Evolutionary conservation across 768 basidiomycete genomes (phyloP).

Genomic region (Leccinum rimulosum): DNA sequence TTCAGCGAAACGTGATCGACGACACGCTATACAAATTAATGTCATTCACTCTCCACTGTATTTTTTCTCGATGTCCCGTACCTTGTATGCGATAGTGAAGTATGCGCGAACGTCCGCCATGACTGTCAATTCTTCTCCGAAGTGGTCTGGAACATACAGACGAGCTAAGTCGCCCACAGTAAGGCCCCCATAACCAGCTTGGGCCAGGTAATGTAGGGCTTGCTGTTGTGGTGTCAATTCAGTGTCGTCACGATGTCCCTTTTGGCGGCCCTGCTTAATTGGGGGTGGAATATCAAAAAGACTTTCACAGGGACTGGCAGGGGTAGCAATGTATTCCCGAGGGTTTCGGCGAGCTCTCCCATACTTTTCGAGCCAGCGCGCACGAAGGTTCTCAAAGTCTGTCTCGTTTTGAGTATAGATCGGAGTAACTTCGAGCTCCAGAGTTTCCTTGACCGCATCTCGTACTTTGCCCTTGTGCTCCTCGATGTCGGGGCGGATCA

Average conservation of each 20-base stretch:
- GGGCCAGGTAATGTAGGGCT: constrained; percentile 30
- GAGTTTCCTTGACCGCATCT: constrained; percentile 30
- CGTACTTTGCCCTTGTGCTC: constrained; percentile 23
- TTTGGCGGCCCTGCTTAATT: no score
- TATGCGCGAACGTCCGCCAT: constrained; percentile 58
- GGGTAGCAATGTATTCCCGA: background rate
- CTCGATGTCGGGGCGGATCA: constrained; percentile 31
- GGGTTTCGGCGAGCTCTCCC: constrained; percentile 10
- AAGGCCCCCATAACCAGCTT: constrained; percentile 27
- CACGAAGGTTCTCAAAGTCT: constrained; percentile 21
- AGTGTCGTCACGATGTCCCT: no score
- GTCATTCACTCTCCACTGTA: background rate
- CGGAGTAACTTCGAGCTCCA: constrained; percentile 39
- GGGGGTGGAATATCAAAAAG: no score
- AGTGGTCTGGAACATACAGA: constrained; percentile 27
- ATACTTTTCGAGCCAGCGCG: constrained; percentile 27
- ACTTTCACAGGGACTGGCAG: no score
- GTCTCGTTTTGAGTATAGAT: constrained; percentile 37
- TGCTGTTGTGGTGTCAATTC: background rate
- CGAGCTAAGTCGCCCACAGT: constrained; percentile 24
- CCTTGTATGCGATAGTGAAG: constrained; percentile 55
- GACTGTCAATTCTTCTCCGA: constrained; percentile 44
- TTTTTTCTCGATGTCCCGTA: constrained; percentile 16
- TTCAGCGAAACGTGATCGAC: constrained; percentile 52
- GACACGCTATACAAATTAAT: constrained; percentile 40